Percentiles rank a stretch among this genome's conserved stretches.
These are phyloP conservation scores for Actinidia chinensis DNA, from an alignment of 179 eudicot genomes.

Conservation along the genomic window DNA sequence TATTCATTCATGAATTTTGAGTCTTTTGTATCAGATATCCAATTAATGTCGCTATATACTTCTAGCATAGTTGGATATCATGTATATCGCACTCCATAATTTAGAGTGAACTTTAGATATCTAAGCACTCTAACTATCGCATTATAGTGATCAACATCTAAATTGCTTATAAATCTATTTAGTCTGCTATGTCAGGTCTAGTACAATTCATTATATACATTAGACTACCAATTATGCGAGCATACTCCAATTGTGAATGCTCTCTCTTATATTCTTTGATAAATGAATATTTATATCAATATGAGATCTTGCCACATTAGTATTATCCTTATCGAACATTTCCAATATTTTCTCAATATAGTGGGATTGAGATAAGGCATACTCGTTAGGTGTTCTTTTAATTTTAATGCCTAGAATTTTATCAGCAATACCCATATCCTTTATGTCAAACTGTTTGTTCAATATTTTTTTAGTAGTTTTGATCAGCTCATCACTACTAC, in stretches of 20 bases:
- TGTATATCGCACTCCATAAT: neutral
- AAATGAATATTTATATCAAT: neutral
- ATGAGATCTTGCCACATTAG: too few species aligned
- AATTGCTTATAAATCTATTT: neutral
- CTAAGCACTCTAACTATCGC: neutral
- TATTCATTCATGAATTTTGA: neutral
- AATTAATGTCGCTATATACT: neutral
- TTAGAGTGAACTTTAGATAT: neutral
- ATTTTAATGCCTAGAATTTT: too few species aligned
- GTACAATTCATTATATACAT: neutral
- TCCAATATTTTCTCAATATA: too few species aligned
- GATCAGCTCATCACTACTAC: too few species aligned
- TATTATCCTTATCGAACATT: too few species aligned
- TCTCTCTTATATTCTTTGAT: neutral
- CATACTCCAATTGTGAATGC: neutral
- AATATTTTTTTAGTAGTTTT: too few species aligned
- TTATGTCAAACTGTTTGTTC: too few species aligned
- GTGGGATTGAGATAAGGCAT: too few species aligned
- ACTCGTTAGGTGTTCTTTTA: too few species aligned
- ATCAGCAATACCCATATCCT: too few species aligned
- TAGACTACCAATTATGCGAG: neutral
- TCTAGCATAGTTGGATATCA: neutral
- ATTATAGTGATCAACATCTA: neutral
- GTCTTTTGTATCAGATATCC: neutral
- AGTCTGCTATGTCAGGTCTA: neutral